These are phyloP conservation scores for Yarrowia sp. DNA, from an alignment of 805 yeast species.

Conservation along the genomic window DNA sequence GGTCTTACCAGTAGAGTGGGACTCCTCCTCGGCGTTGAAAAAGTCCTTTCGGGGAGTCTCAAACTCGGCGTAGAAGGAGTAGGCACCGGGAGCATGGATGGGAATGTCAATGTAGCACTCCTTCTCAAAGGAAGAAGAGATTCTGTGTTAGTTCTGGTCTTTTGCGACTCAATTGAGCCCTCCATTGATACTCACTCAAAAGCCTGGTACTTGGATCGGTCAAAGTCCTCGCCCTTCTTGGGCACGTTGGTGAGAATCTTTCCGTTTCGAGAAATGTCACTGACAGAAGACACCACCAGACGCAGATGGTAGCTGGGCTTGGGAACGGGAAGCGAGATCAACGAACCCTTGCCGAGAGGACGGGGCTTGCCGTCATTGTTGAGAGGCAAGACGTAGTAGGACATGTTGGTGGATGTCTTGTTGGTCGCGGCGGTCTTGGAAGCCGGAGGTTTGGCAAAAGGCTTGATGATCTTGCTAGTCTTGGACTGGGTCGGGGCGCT, in stretches of 20 bases:
- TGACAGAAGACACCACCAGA: constrained; percentile 70
- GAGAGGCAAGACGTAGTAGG: constrained; percentile 32
- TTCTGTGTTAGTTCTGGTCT: constrained; percentile 38
- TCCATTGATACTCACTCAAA: constrained; percentile 32
- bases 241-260: constrained; percentile 74
- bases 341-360: constrained; percentile 40
- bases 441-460: neutral
- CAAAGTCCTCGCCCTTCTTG: constrained; percentile 46
- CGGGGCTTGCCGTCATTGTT: constrained; percentile 36
- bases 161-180: neutral
- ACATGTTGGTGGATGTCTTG: neutral
- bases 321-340: constrained; percentile 44
- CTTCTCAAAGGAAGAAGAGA: constrained; percentile 55
- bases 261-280: constrained; percentile 69
- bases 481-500: neutral
- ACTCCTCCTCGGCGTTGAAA: constrained; percentile 28
- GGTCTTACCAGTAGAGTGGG: constrained; percentile 39
- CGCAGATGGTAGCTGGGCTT: constrained; percentile 46
- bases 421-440: neutral
- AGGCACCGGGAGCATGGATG: constrained; percentile 75
- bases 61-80: constrained; percentile 67
- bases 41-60: constrained; percentile 36
- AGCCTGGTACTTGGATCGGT: constrained; percentile 55
- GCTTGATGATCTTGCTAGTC: neutral
- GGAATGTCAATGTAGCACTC: constrained; percentile 62